These are phyloP conservation scores for Cladosporium sp. DNA, from an alignment of 2,329 filamentous ascomycete species.

Conservation along the genomic window DNA sequence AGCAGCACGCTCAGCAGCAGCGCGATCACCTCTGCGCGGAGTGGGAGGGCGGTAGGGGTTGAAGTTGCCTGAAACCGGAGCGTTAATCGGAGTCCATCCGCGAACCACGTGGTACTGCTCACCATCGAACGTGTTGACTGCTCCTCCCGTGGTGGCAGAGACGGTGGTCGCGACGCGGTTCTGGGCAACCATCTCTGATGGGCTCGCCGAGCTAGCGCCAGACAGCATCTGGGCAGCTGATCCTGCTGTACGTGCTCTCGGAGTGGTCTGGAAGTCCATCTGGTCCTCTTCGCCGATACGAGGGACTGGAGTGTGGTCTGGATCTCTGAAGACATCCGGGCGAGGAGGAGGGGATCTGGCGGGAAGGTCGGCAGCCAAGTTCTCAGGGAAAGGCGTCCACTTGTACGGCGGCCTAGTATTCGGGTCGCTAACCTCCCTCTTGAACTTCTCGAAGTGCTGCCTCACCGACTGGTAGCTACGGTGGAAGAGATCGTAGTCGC, in stretches of 20 bases:
- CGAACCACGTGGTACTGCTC: neutral
- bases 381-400: neutral
- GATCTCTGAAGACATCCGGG: neutral
- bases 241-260: neutral
- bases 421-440: neutral
- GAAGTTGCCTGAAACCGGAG: neutral
- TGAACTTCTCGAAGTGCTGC: constrained; percentile 4
- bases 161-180: neutral
- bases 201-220: neutral
- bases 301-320: neutral
- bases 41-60: neutral
- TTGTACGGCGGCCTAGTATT: neutral
- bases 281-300: neutral
- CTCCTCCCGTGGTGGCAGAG: neutral
- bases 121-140: neutral
- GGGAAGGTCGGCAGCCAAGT: neutral
- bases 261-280: neutral
- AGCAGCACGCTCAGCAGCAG: neutral
- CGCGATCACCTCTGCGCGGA: neutral
- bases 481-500: neutral
- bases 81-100: neutral
- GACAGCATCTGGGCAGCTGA: too few species aligned
- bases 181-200: neutral
- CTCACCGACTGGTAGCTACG: constrained; percentile 1
- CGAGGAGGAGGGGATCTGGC: neutral